These are phyloP conservation scores for Trichoderma asperellum DNA, from an alignment of 2,329 filamentous ascomycete genomes.

Conservation along the genomic window DNA sequence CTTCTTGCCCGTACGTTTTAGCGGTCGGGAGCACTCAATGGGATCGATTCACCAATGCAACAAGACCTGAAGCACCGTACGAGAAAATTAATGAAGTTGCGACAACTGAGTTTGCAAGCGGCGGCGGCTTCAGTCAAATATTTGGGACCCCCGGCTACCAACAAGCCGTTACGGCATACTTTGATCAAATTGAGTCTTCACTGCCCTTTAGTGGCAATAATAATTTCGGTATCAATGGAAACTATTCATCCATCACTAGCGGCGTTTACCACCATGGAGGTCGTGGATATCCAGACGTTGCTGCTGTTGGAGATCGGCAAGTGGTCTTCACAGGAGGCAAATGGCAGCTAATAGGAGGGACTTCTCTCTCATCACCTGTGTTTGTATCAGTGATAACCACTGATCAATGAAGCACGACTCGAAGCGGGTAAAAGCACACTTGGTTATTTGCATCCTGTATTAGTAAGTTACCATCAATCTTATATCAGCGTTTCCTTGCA, in stretches of 20 bases:
- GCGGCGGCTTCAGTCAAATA: conserved; percentile 53
- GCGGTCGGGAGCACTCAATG: neutral
- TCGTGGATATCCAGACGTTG: conserved; percentile 52
- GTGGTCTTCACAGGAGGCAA: conserved; percentile 47
- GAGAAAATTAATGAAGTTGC: neutral
- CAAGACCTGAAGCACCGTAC: neutral
- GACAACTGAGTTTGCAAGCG: conserved; percentile 46
- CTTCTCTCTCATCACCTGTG: conserved; percentile 44
- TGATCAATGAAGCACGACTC: conserved; percentile 36
- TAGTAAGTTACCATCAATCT: neutral
- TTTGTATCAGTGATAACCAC: conserved; percentile 38
- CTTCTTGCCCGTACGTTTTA: neutral
- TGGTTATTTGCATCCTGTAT: conserved; percentile 6
- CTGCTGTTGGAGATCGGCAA: conserved; percentile 49
- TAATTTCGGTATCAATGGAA: conserved; percentile 41
- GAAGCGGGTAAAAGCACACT: conserved; percentile 32
- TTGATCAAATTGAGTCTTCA: conserved; percentile 36
- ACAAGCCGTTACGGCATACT: conserved; percentile 29
- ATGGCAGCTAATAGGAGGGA: conserved; percentile 52
- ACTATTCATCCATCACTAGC: conserved; percentile 33
- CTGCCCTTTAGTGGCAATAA: neutral
- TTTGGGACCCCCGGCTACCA: conserved; percentile 45
- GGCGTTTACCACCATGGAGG: conserved; percentile 48
- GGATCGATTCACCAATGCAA: neutral
- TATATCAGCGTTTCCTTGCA: conserved; percentile 52